Base-by-base conservation (phyloP, 805 yeast species). In the Tetrapisispora fleetii region DNA sequence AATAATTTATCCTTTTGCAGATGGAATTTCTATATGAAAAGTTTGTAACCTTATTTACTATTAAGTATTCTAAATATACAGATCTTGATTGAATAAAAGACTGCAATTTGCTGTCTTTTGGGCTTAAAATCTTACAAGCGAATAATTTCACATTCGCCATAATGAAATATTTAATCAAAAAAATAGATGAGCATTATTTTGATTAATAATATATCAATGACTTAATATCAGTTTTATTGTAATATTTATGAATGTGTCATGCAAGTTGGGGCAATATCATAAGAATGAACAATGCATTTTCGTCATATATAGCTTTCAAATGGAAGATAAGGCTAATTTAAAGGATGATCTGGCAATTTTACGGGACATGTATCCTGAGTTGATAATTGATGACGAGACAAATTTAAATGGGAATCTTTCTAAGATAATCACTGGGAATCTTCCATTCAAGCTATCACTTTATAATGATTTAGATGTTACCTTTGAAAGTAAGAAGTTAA, bases 311-410 rank as follows among this genome's bases (percentile, higher is more conserved):
- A 13, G 13, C n/a, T 36, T 40, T 21, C 10, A 24, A 27, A 47
- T 43, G 46, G 35, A 10, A 2, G 49, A 49, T 22, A 42, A 47
- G 30, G 39, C 55, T 16, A 51, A 49, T 21, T 39, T 59, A 18
- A 40, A 44, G 27, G 53, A 58, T 30, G 67, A 63, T 40, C 19
- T 63, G 22, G 48, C 48, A 10, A 49, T 62, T 17, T 40, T 62
- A n/a, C 44, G 43, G 46, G 62, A 58, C 46, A 63, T 63, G 67
- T 62, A 61, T 47, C 67, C 65, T n/a, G 67, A 63, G 39, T 27
- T 62, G 21, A 38, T 45, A 18, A 21, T 59, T 9, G 37, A 47
- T 33, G 6, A 45, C 43, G 27, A 14, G 43, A 6, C 43, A 32
- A 18, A 48, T 49, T 6, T 4, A 30, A 14, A 6, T n/a, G 4